These are phyloP conservation scores for Tylopilus intermedius DNA, from an alignment of 768 basidiomycete species.

Conservation along the genomic window DNA sequence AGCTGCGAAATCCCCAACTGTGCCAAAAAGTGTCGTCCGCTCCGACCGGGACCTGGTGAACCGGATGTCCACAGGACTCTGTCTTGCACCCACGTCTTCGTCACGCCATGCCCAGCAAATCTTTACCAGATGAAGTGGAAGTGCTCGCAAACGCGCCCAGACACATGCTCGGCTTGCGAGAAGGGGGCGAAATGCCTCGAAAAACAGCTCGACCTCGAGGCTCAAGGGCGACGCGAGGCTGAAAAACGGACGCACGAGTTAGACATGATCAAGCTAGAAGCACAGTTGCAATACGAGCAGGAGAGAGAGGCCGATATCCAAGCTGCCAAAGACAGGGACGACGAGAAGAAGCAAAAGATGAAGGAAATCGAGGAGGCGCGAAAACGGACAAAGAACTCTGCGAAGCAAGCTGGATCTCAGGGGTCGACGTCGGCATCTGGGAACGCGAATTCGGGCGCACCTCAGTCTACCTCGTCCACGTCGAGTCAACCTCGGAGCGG, in stretches of 20 bases:
- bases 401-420: constrained; percentile 6
- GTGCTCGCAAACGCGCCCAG: constrained; percentile 38
- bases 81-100: constrained; percentile 38
- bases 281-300: constrained; percentile 7
- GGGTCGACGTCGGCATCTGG: not conserved
- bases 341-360: constrained; percentile 7
- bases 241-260: constrained; percentile 39
- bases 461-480: not conserved
- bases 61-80: constrained; percentile 27
- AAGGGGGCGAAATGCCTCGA: constrained; percentile 37
- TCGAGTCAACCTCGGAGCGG: constrained; percentile 2
- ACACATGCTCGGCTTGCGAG: constrained; percentile 45
- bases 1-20: constrained; percentile 52
- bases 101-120: constrained; percentile 36
- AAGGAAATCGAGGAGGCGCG: constrained; percentile 11
- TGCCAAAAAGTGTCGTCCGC: constrained; percentile 56
- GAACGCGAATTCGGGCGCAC: not conserved
- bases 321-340: constrained; percentile 9
- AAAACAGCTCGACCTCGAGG: constrained; percentile 38
- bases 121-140: constrained; percentile 41
- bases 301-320: constrained; percentile 9
- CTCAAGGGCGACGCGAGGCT: constrained; percentile 41
- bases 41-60: constrained; percentile 44
- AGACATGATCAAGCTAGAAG: constrained; percentile 11
- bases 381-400: constrained; percentile 3